Evolutionary conservation across 306 rosid genomes (phyloP), one percentile per base, ranked within the genome.

Genomic region (Arachis hypogaea): DNA sequence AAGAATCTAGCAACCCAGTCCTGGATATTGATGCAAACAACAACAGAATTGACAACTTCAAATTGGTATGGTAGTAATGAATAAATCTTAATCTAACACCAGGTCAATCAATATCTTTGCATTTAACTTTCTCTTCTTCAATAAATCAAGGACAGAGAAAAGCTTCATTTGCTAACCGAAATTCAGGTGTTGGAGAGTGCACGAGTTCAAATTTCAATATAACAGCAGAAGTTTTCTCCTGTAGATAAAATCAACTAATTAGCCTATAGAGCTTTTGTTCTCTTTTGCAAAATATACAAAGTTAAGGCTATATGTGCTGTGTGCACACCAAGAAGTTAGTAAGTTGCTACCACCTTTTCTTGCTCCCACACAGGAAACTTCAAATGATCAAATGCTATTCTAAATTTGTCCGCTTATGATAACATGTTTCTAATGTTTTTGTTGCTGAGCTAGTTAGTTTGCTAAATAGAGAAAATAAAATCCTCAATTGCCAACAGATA

Each of bases 201-300:
- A 89, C 78, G 71, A 92, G 93, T 79, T 92, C 97, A 82, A 92
- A 92, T 86, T 92, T 92, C 90, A 92, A 73, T 75, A 89, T 80
- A 72, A 92, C 85, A 43, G 92, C 86, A 75, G 96, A 87, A 8
- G 81, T 76, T 62, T 80, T 80, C 40, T 77, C 96, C 97, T 92
- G 90, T 41, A 74, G 74, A 69, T 55, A 74, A 51, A 45, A 52
- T 47, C 16, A 79, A 79, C 46, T 74, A 70, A 52, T 70, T 29
- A 65, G 63, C 61, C 2, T 9, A 52, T 52, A n/a, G 58, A n/a
- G 4, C 4, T 51, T 51, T n/a, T 12, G 4, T 49, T 49, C 28
- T 22, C 28, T 22, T 22, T 22, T 22, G 28, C 1, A 22, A 22
- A 22, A 22, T 22, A 22, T 22, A 22, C 28, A 22, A 22, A 22